Evolutionary conservation across 352 stramenopile genomes (phyloP), one percentile per base, ranked within the genome.

Genomic region (Sclerospora graminicola): DNA sequence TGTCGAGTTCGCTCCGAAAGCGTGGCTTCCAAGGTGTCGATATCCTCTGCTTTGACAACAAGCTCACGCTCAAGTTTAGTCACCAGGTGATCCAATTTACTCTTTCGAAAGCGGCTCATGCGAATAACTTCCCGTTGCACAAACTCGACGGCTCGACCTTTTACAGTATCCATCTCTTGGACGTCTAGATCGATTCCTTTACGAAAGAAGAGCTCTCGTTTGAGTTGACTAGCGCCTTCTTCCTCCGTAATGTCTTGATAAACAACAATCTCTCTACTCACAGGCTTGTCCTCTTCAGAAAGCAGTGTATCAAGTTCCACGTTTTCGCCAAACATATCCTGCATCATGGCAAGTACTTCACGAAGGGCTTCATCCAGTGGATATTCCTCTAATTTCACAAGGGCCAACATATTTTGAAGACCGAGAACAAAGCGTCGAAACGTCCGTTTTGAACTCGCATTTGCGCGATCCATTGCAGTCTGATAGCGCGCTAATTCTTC

Each of bases 331-430:
- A 4, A 86, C 3, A 63, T 77, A 8, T 80, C 70, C 19, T 64
- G 54, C 0, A 82, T 44, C 58, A 89, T 61, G 16, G 61, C 68
- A 6, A 89, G 31, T n/a, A 89, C 28, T 35, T 89, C 70, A 33
- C 72, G 75, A 0, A 89, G 46, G 0, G 69, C 80, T 59, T 92
- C 80, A 14, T 92, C 80, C 6, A 89, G 53, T 3, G 76, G n/a
- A n/a, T n/a, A n/a, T n/a, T n/a, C n/a, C n/a, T n/a, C n/a, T n/a
- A n/a, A n/a, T 10, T 89, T 88, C 8, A 89, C 79, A 1, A 86
- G 54, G 24, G 63, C 60, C 13, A 92, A 35, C 48, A 92, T 80
- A 16, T 75, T 64, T 42, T 87, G 66, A 27, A 87, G 54, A 1
- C 75, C 57, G 1, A 65, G 57, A n/a, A 85, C 60, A 21, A 87